Base-by-base conservation (phyloP, 2,329 filamentous ascomycete species). In the Colletotrichum spinosum region DNA sequence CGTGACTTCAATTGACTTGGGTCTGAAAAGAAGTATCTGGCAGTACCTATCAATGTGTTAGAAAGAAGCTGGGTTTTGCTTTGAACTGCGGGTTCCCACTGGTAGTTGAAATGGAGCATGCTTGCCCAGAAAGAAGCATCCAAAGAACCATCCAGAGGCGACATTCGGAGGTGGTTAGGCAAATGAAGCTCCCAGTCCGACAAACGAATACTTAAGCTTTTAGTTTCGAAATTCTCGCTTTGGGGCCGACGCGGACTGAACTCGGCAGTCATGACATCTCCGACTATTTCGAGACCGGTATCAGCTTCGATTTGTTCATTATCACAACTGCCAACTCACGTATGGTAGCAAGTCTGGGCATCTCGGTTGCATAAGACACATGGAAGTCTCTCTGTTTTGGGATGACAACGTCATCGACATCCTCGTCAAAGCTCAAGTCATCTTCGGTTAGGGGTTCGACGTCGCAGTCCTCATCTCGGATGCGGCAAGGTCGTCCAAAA, bases 401-500 rank as follows among this genome's bases (percentile, higher is more conserved):
- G 9, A 61, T 45, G 3, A 61, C 44, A 9, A 17, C 56, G 3
- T 44, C 7, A 12, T 56, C 59, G 11, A 13, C 70, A 70, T 70
- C 67, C 7, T 69, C 67, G 44, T 77, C 74, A 3, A 74, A 74
- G n/a, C 73, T 69, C 4, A 78, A 69, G 54, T 79, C 77, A 8
- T 70, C 65, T 0, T 71, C 67, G 9, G 65, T 71, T 4, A 78
- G 59, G 0, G 73, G 70, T 58, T 79, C 77, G 51, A 78, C 74
- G 38, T 79, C 77, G 46, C 76, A 78, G 60, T 79, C 77, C 38
- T 78, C 76, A 39, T 79, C 76, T 53, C 77, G 68, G 25, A 79
- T 78, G 13, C 77, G 71, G 44, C 76, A 77, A 0, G 76, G 77
- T 2, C 78, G 67, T 0, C 77, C 76, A 0, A 78, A 65, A 0